phyloP scores from a whole-genome alignment of 495 filamentous ascomycete genomes.

The Penicillium verhagenii region DNA sequence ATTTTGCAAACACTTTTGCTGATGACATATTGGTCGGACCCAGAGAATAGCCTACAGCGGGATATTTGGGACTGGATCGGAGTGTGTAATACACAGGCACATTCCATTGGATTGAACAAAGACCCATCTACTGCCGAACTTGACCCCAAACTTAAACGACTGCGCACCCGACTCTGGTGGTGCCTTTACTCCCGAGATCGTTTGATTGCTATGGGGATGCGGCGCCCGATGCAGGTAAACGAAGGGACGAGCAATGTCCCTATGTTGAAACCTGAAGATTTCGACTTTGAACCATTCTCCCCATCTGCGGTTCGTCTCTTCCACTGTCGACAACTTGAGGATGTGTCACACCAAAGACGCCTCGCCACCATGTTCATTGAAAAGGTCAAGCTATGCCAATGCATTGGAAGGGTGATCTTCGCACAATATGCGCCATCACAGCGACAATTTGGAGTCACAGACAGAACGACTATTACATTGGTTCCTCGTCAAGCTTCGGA shows the following conservation, averaged over 20 bases:
- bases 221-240: slow-evolving; percentile 81
- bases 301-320: slow-evolving; percentile 38
- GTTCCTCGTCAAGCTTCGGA: slow-evolving; percentile 75
- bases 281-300: slow-evolving; percentile 66
- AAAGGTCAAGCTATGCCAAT: slow-evolving; percentile 79
- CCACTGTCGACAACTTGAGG: slow-evolving; percentile 40
- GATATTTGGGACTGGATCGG: slow-evolving; percentile 92
- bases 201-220: slow-evolving; percentile 80
- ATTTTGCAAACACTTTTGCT: slow-evolving; percentile 76
- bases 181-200: slow-evolving; percentile 87
- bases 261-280: slow-evolving; percentile 75
- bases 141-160: slow-evolving; percentile 52
- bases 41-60: slow-evolving; percentile 56
- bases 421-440: slow-evolving; percentile 72
- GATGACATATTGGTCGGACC: slow-evolving; percentile 85
- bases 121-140: slow-evolving; percentile 68
- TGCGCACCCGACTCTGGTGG: slow-evolving; percentile 89
- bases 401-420: slow-evolving; percentile 75
- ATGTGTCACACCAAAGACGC: slow-evolving; percentile 58
- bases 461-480: slow-evolving; percentile 77
- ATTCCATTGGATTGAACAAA: slow-evolving; percentile 77
- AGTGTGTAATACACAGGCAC: slow-evolving; percentile 73
- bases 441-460: slow-evolving; percentile 63
- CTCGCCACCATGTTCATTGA: slow-evolving; percentile 83
- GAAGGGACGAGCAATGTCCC: slow-evolving; percentile 82